phyloP scores from a whole-genome alignment of 352 stramenopile genomes.

The Phytopythium sindhum region DNA sequence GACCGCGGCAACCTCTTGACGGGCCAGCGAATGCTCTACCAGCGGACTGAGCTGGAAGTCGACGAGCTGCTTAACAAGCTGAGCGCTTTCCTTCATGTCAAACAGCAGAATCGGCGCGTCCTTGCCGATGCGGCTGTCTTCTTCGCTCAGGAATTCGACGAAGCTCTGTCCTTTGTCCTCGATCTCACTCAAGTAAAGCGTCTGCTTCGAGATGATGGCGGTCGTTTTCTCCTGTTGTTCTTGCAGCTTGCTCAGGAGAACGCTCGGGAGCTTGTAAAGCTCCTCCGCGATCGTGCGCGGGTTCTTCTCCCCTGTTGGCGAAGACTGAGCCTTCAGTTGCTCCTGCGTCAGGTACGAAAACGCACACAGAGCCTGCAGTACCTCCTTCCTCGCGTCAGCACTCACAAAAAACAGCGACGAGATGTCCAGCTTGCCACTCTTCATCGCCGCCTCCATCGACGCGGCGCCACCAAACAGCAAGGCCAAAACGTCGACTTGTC shows the following conservation, averaged over 20 bases:
- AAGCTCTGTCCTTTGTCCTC: constrained; percentile 48
- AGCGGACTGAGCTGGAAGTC: constrained; percentile 78
- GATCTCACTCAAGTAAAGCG: constrained; percentile 70
- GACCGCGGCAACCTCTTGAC: constrained; percentile 64
- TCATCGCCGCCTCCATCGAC: constrained; percentile 81
- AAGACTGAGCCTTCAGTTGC: constrained; percentile 15
- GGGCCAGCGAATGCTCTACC: constrained; percentile 60
- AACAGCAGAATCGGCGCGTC: constrained; percentile 81
- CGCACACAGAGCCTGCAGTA: constrained; percentile 77
- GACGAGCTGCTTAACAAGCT: constrained; percentile 64
- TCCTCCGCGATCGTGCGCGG: constrained; percentile 58
- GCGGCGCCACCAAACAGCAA: constrained; percentile 66
- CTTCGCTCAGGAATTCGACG: constrained; percentile 49
- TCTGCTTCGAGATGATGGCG: constrained; percentile 58
- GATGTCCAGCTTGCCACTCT: constrained; percentile 67
- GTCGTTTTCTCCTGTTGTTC: constrained; percentile 52
- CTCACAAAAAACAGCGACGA: constrained; percentile 78
- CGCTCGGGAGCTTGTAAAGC: constrained; percentile 54
- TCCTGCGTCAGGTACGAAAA: constrained; percentile 77
- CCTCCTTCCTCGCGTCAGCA: constrained; percentile 52
- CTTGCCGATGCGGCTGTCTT: constrained; percentile 60
- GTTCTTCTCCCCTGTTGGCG: not conserved
- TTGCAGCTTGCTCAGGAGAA: constrained; percentile 61
- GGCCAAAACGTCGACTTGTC: constrained; percentile 65
- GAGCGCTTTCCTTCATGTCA: constrained; percentile 69